These are phyloP conservation scores for Coriolopsis trogii DNA, from an alignment of 1,284 basidiomycete genomes.

Conservation along the genomic window DNA sequence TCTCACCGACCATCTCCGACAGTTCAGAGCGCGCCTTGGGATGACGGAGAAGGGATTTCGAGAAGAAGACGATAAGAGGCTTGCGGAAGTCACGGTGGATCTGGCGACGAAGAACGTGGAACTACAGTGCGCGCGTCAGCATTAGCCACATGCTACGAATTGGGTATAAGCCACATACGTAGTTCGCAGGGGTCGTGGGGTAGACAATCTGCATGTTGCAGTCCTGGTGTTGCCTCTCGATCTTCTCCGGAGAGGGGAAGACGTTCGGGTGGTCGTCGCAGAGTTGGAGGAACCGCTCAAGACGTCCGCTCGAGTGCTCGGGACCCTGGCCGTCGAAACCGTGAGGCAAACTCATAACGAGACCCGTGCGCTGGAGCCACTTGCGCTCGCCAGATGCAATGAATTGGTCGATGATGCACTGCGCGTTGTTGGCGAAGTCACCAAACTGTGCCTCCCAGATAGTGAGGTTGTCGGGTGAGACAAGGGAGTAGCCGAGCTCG, in stretches of 20 bases:
- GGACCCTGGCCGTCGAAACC: slow-evolving; percentile 99
- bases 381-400: slow-evolving; percentile 98
- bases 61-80: slow-evolving; percentile 95
- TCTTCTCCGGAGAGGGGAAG: slow-evolving; percentile 87
- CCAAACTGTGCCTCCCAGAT: slow-evolving; percentile 99
- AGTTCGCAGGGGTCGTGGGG: slow-evolving; percentile 92
- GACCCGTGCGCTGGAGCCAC: slow-evolving; percentile 94
- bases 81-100: slow-evolving; percentile 97
- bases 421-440: slow-evolving; percentile 97
- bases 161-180: slow-evolving; percentile 49
- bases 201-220: slow-evolving; percentile 99
- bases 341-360: slow-evolving; percentile 93
- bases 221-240: slow-evolving; percentile 97
- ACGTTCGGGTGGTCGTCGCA: slow-evolving; percentile 96
- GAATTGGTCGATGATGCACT: slow-evolving; percentile 99
- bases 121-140: slow-evolving; percentile 45
- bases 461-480: slow-evolving; percentile 91
- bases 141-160: background rate
- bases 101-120: slow-evolving; percentile 95
- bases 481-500: slow-evolving; percentile 98
- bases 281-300: slow-evolving; percentile 97
- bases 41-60: slow-evolving; percentile 93
- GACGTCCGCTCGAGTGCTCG: slow-evolving; percentile 95
- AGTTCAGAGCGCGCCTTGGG: slow-evolving; percentile 88
- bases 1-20: slow-evolving; percentile 88